Evolutionary conservation across 768 basidiomycete species (phyloP), one percentile per base, ranked within the genome.

Genomic region (Naganishia onofrii): DNA sequence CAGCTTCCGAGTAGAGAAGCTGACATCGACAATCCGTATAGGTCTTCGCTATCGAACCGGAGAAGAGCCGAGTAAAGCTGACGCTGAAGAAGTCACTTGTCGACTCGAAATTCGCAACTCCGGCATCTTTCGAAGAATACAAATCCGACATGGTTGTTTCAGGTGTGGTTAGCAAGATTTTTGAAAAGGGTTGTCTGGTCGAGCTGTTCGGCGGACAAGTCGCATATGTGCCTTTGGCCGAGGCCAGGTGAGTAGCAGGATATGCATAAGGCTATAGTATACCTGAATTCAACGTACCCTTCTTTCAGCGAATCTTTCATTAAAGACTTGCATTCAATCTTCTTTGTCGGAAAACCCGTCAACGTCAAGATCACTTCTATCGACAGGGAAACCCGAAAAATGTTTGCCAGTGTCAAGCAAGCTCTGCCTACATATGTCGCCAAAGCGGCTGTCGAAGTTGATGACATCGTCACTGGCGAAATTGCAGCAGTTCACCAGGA

Each of bases 21-120:
- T 53, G 32, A 38, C 2, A 67, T 56, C 70, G 92, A 90, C 88
- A 6, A 23, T 9, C 38, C 21, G 23, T 44, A 28, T 15, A 63
- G 60, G 60, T 97, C 29, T 87, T 95, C 32, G 85, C 87, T 1
- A 88, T 94, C 46, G 92, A 99, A 79, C 83, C 88, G 0, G 88
- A 89, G 54, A 86, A 89, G 68, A 90, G 89, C 76, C 86, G 93
- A 19, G 86, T 99, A 66, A 86, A 86, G 9, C 82, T 98, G 60
- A 98, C 96, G 0, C 88, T 94, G 23, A 98, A 97, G 83, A 94
- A 91, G 83, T 88, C 90, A 0, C 84, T 99, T 17, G 78, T 98
- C 34, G 89, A 92, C 31, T 92, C 94, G 0, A 84, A 85, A 0
- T 82, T 92, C 2, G 90, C 90, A 2, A 83, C 91, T 56, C 76